Percentiles rank a stretch among this genome's conserved stretches.
Evolutionary conservation across 2,329 filamentous ascomycete genomes (phyloP).

Genomic region (Calonectria pauciramosa): DNA sequence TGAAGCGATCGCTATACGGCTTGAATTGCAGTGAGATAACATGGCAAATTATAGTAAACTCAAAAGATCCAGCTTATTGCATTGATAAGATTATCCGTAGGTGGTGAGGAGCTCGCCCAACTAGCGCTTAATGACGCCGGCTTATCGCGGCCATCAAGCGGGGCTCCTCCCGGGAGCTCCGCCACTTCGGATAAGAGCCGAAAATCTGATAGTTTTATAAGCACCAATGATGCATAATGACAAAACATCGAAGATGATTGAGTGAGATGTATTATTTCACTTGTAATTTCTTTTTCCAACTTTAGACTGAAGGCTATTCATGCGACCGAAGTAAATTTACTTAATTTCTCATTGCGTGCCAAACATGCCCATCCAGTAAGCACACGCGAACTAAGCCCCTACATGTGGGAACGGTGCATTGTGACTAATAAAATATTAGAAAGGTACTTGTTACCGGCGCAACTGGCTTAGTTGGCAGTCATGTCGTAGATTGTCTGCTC

Average conservation of each 20-base stretch:
- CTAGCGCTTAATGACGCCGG: background rate
- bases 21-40: background rate
- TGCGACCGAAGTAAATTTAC: background rate
- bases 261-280: background rate
- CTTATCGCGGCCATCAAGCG: background rate
- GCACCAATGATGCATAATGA: background rate
- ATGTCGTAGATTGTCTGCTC: constrained; percentile 15
- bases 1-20: background rate
- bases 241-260: background rate
- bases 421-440: background rate
- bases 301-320: background rate
- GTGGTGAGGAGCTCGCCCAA: background rate
- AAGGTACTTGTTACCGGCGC: constrained; percentile 25
- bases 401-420: background rate
- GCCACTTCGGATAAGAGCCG: background rate
- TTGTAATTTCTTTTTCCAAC: background rate
- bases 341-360: background rate
- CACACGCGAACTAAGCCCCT: background rate
- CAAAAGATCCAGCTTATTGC: background rate
- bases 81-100: background rate
- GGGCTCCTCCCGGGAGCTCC: constrained; percentile 3
- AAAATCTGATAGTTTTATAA: background rate
- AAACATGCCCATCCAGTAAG: constrained; percentile 16
- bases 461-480: constrained; percentile 23
- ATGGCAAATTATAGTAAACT: background rate